phyloP scores from a whole-genome alignment of 1,284 basidiomycete species.

The Tylopilus orsonianus region DNA sequence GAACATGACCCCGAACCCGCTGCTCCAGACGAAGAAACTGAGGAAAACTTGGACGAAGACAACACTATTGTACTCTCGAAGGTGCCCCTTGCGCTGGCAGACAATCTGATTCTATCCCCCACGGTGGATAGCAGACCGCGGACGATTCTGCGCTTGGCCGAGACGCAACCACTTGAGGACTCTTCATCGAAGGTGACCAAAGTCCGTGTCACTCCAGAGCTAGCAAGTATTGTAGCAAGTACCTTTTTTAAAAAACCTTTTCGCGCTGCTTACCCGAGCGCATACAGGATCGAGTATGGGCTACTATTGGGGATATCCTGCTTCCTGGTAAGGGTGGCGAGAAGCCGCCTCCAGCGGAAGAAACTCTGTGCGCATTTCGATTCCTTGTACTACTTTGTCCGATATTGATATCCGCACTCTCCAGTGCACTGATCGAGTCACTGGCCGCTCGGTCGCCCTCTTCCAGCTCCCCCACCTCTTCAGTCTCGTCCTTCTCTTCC shows the following conservation, averaged over 20 bases:
- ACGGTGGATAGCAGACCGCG: slow-evolving; percentile 6
- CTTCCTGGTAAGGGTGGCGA: slow-evolving; percentile 49
- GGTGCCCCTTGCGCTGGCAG: slow-evolving; percentile 9
- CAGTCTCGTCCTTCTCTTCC: slow-evolving; percentile 39
- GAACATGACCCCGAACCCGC: slow-evolving; percentile 1
- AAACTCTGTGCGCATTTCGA: slow-evolving; percentile 55
- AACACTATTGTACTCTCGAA: slow-evolving; percentile 33
- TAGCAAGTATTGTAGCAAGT: slow-evolving; percentile 62
- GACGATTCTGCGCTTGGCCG: background rate
- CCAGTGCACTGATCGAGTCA: slow-evolving; percentile 58
- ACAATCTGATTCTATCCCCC: slow-evolving; percentile 8
- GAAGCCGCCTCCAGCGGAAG: slow-evolving; percentile 54
- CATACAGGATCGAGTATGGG: slow-evolving; percentile 65
- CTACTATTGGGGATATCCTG: slow-evolving; percentile 60
- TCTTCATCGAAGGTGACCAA: slow-evolving; percentile 31
- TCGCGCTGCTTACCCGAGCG: background rate
- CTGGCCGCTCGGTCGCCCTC: slow-evolving; percentile 41
- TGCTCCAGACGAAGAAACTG: slow-evolving; percentile 13
- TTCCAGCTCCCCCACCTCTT: slow-evolving; percentile 40
- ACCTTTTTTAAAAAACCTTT: background rate
- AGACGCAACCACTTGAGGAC: slow-evolving; percentile 10
- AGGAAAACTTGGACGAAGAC: slow-evolving; percentile 31
- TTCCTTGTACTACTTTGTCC: background rate
- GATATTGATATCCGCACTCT: slow-evolving; percentile 20
- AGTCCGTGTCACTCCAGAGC: slow-evolving; percentile 49